Conservation (phyloP, 2,329 filamentous ascomycete species). For the Alternaria novae-zelandiae region DNA sequence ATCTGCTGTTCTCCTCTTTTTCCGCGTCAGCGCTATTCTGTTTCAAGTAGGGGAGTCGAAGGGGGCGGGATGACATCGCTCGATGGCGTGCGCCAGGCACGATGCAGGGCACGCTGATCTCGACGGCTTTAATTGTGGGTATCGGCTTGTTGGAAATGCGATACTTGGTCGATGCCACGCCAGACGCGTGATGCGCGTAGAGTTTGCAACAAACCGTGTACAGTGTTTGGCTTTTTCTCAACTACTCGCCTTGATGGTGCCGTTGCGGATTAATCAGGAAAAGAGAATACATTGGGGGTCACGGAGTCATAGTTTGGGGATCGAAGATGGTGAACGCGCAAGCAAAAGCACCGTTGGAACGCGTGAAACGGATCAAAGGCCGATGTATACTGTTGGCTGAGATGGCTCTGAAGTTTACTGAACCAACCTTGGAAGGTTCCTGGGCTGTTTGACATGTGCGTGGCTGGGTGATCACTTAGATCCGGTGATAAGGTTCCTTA, state of each 20-base stretch:
- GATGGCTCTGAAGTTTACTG: not conserved
- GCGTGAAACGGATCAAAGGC: not conserved
- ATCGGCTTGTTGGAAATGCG: conserved; percentile 5
- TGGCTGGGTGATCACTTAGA: not conserved
- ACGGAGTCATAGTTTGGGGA: not conserved
- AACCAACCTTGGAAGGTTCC: not conserved
- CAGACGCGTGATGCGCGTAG: not conserved
- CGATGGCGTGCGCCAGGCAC: conserved; percentile 11
- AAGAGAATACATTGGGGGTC: not conserved
- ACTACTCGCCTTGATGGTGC: not conserved
- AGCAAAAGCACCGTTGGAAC: not conserved
- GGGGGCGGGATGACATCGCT: conserved; percentile 2
- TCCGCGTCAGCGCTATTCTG: not conserved
- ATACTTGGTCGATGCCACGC: not conserved
- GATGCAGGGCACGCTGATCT: not conserved
- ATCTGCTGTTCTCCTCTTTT: not conserved
- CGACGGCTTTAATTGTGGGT: conserved; percentile 5
- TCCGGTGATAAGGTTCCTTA: conserved; percentile 2
- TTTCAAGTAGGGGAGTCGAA: not conserved
- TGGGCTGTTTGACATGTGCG: not conserved
- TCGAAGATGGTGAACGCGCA: conserved; percentile 1
- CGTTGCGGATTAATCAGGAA: not conserved
- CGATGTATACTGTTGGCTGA: not conserved
- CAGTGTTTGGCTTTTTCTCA: not conserved
- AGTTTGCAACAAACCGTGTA: not conserved